Base-by-base conservation (phyloP, 805 yeast genomes). In the Wickerhamomyces bisporus region DNA sequence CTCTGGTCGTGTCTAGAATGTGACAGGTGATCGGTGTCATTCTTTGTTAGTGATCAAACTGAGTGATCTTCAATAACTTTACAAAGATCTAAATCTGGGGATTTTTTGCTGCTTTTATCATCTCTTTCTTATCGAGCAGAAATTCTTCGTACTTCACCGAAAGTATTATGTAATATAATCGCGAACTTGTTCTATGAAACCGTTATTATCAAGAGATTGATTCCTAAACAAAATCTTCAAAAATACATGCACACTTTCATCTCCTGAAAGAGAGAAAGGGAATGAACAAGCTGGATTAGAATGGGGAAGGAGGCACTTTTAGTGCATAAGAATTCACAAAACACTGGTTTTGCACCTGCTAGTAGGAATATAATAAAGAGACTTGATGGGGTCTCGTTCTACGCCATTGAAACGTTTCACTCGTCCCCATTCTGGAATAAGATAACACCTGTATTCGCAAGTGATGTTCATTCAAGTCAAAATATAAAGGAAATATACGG, bases 21-120 rank as follows among this genome's bases (percentile, higher is more conserved):
- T 89, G 98, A 64, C 97, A 89, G 3, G 96, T 88, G 28, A 88
- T 75, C 31, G 91, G 91, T n/a, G 57, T 53, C 58, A 53, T 50
- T 6, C 23, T 12, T 5, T 23, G 5, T 5, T 23, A 4, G 32
- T 30, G 21, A 6, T 29, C 13, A 13, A 26, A 26, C n/a, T n/a
- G n/a, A n/a, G n/a, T n/a, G n/a, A n/a, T n/a, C n/a, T n/a, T n/a
- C n/a, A n/a, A n/a, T n/a, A n/a, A n/a, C n/a, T n/a, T n/a, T n/a
- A n/a, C n/a, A n/a, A n/a, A n/a, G n/a, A n/a, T n/a, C n/a, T n/a
- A n/a, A n/a, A n/a, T n/a, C n/a, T n/a, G n/a, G n/a, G n/a, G n/a
- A n/a, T n/a, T n/a, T n/a, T n/a, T n/a, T n/a, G n/a, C n/a, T n/a
- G n/a, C n/a, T n/a, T 30, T 19, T 30, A 30, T 8, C n/a, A n/a